These are phyloP conservation scores for Amniculicola lignicola DNA, from an alignment of 495 filamentous ascomycete species.

Conservation along the genomic window DNA sequence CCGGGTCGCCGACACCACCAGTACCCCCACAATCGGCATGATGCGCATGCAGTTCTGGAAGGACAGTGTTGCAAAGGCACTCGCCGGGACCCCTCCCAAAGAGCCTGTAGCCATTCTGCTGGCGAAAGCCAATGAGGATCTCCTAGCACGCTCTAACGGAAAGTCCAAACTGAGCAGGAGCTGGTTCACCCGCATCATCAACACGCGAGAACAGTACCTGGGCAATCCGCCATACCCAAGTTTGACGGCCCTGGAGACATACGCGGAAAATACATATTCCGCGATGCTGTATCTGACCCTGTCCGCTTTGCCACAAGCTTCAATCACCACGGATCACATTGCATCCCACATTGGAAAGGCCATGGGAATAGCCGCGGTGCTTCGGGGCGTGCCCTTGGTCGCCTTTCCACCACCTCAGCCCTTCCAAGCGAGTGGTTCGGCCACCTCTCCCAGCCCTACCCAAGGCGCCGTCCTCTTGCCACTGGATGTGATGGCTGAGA, in stretches of 20 bases:
- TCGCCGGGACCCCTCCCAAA: constrained; percentile 73
- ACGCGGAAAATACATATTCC: constrained; percentile 91
- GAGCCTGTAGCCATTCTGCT: constrained; percentile 89
- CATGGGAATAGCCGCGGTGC: constrained; percentile 75
- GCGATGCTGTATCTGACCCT: constrained; percentile 89
- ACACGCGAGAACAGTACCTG: constrained; percentile 75
- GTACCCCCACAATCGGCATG: constrained; percentile 71
- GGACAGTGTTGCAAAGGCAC: constrained; percentile 70
- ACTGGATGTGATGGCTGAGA: constrained; percentile 82
- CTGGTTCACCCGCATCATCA: constrained; percentile 77
- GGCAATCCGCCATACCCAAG: constrained; percentile 76
- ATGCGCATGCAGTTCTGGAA: constrained; percentile 95
- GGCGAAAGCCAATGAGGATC: constrained; percentile 61
- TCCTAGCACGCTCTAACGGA: constrained; percentile 54
- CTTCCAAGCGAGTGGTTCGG: constrained; percentile 48
- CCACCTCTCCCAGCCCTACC: constrained; percentile 39
- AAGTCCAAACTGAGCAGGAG: constrained; percentile 65
- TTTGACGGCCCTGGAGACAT: constrained; percentile 72
- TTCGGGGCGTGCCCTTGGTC: constrained; percentile 79
- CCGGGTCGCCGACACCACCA: constrained; percentile 80
- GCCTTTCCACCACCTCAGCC: constrained; percentile 69
- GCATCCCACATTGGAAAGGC: constrained; percentile 94
- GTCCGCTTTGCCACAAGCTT: constrained; percentile 68
- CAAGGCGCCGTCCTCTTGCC: constrained; percentile 75
- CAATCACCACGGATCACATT: constrained; percentile 84